Conservation (phyloP, 2,329 filamentous ascomycete species). For the Cercospora beticola region DNA sequence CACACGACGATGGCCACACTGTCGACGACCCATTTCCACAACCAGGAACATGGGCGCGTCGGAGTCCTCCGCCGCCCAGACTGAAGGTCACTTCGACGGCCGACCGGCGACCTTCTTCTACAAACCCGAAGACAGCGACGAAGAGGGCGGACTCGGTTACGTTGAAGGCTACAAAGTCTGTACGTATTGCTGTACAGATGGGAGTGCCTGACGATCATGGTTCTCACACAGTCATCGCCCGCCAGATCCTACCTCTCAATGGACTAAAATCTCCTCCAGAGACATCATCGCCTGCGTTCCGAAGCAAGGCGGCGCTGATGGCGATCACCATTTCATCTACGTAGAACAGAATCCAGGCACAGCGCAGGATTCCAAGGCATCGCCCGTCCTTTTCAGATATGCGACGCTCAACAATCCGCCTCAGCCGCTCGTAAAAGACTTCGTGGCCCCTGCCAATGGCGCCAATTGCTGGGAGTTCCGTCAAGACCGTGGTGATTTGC, state of each 20-base stretch:
- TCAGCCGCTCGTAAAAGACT: slow-evolving; percentile 26
- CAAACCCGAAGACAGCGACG: slow-evolving; percentile 20
- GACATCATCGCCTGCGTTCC: slow-evolving; percentile 32
- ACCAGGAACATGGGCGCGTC: slow-evolving; percentile 24
- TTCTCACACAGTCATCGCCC: neutral
- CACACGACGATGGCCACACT: neutral
- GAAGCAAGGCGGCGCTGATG: slow-evolving; percentile 9
- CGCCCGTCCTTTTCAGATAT: slow-evolving; percentile 26
- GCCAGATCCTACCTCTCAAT: slow-evolving; percentile 21
- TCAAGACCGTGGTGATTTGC: slow-evolving; percentile 11
- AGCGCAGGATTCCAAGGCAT: slow-evolving; percentile 20
- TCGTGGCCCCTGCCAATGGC: slow-evolving; percentile 18
- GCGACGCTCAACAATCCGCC: slow-evolving; percentile 30
- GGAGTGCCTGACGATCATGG: neutral
- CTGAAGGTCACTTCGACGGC: slow-evolving; percentile 30
- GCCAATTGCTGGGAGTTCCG: slow-evolving; percentile 27
- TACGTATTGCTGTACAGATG: slow-evolving; percentile 14
- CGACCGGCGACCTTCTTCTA: slow-evolving; percentile 32
- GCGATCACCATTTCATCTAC: slow-evolving; percentile 30
- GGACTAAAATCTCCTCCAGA: slow-evolving; percentile 20
- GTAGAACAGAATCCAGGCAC: slow-evolving; percentile 25
- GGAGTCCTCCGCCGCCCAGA: slow-evolving; percentile 23
- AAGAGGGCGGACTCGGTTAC: slow-evolving; percentile 26
- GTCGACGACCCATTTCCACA: neutral
- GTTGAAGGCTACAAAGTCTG: slow-evolving; percentile 27